Base-by-base conservation (phyloP, 1,284 basidiomycete species). In the Sphagnurus paluster region DNA sequence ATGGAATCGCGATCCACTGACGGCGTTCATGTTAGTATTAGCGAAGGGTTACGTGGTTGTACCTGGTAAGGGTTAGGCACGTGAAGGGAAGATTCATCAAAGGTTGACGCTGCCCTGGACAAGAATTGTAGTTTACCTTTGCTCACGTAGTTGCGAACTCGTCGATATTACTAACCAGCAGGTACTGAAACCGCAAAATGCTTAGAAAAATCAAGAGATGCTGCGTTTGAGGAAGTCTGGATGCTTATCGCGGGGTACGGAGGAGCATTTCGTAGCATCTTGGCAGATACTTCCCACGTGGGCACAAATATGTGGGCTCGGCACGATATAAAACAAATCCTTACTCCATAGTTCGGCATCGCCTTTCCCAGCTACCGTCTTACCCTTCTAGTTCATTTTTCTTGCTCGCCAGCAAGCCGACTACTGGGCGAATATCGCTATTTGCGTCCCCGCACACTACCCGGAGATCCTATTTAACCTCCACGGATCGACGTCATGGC, bases 361-460 rank as follows among this genome's bases (percentile, higher is more conserved):
- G 34, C 41, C 26, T 35, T 52, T 44, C 38, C 32, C 37, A n/a
- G n/a, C n/a, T n/a, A n/a, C 42, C 24, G 37, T 39, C 37, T 23
- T 41, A 39, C 44, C 37, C 20, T 41, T 39, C 44, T 20, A 34
- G n/a, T 34, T 33, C 25, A 28, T 17, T 40, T 20, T 24, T 10
- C 29, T 34, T 34, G n/a, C 49, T 37, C 23, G 26, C 16, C 26
- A 26, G 30, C 21, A 38, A 30, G 32, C 48, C 45, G 45, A 11
- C 28, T 34, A 21, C 39, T 52, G 57, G 54, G 57, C 40, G 48
- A 39, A 50, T 56, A 56, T 56, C 43, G 56, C 56, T 42, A 47
- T 54, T 50, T 40, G 46, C 29, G 38, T 19, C 25, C n/a, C 20
- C 39, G 14, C 49, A 11, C 51, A 29, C 40, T 46, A 41, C 42